Base-by-base conservation (phyloP, 1,139 yeast genomes). In the Arxiozyma slooffiae region DNA sequence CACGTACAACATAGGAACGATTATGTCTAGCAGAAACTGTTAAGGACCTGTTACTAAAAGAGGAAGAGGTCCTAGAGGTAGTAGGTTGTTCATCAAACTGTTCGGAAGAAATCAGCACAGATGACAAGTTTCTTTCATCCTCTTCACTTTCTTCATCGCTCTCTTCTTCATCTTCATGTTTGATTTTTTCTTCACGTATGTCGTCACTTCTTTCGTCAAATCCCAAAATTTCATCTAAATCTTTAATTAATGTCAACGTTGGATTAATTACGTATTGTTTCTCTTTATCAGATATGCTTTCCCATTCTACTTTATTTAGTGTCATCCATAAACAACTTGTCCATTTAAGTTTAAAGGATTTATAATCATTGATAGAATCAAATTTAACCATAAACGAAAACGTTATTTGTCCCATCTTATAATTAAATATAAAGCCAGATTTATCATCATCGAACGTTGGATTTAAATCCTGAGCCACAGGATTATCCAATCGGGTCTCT, bases 1-100 rank as follows among this genome's bases (percentile, higher is more conserved):
- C 95, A 57, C 95, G 78, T 0, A 85, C 81, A 34, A 89, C 92
- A 64, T 77, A 89, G 0, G 95, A 76, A 38, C 94, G 74, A 61
- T 85, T 82, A 56, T 81, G 81, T 49, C 77, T 76, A 55, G 71
- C 78, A 1, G 95, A 92, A 18, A 87, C 81, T 0, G 85, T 81
- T 57, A 89, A 72, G 34, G 79, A 80, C 49, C 80, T 76, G 37
- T 57, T 75, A 71, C 50, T 74, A 70, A 22, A 69, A 67, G 50
- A 63, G 58, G 46, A 64, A 61, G 36, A 59, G 50, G 56, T 46
- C 8, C 18, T 21, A 16, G 20, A 18, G 11, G 42, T 17, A 16
- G 36, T 17, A 4, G 36, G 48, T 5, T 30, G 11, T 9, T 60
- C 67, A 8, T 46, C 54, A 45, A 61, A 67, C 24, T 63, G 67